Evolutionary conservation across 78 protist species (phyloP), one percentile per base, ranked within the genome.

Genomic region (Tieghemostelium lacteum): DNA sequence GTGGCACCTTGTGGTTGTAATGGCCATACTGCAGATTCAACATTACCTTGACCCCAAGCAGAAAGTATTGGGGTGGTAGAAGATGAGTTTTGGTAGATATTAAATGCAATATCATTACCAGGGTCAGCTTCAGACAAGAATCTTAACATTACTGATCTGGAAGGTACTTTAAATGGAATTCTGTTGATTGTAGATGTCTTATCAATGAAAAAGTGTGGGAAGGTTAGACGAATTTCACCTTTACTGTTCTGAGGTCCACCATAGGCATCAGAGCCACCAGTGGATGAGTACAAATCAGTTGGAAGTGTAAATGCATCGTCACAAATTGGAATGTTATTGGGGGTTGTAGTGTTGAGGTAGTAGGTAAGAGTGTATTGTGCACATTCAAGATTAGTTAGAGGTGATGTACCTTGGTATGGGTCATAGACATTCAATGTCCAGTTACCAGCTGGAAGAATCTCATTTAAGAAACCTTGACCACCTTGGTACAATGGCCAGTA

Each of bases 191-290:
- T 58, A 14, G 58, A 20, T 33, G 22, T 8, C 16, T 22, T 3
- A 31, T 58, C 75, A 36, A 85, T 37, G 31, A 40, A 70, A 33
- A 72, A 40, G 14, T 39, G 61, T 4, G 22, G 2, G 17, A 40
- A 12, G 16, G 57, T 28, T 3, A 85, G 28, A 34, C 61, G 24
- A 29, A 86, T 49, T 64, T 72, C 85, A 52, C 92, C 92, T 19
- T n/a, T 16, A 2, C 19, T 14, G 28, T 37, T 37, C 50, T 85
- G 92, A 45, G 78, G 80, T 34, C 92, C 92, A 36, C 92, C 92
- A 62, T 55, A 55, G 19, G 65, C 22, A 16, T 19, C 28, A 26
- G 72, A 42, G 8, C 71, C 58, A 12, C 69, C 64, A 0, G 19
- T 49, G 16, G 24, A 0, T 8, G 69, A 45, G 36, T 17, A 42